Evolutionary conservation across 2,329 filamentous ascomycete genomes (phyloP).

Genomic region (Aspergillus fijiensis): DNA sequence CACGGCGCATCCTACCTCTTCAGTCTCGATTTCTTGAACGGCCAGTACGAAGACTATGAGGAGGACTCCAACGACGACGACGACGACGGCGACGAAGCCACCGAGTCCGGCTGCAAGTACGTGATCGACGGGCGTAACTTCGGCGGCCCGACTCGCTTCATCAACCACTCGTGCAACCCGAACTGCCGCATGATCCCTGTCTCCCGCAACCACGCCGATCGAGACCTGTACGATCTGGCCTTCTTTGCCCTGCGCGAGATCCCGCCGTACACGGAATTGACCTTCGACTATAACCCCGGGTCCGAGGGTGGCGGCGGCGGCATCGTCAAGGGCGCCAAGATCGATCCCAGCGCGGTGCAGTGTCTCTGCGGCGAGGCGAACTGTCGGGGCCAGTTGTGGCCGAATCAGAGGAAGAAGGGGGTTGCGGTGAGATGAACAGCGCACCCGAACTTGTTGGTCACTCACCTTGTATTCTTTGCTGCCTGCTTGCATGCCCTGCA

Average conservation of each 20-base stretch:
- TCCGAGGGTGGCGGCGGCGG: conserved; percentile 16
- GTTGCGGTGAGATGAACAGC: conserved; percentile 15
- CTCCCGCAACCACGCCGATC: conserved; percentile 41
- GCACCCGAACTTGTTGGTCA: too few relatives aligned
- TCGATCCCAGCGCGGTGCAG: conserved; percentile 40
- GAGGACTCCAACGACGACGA: neutral
- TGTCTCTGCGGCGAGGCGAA: conserved; percentile 47
- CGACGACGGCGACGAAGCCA: neutral
- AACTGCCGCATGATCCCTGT: conserved; percentile 49
- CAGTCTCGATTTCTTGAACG: conserved; percentile 39
- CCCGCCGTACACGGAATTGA: conserved; percentile 43
- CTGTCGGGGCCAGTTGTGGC: conserved; percentile 48
- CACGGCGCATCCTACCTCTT: conserved; percentile 44
- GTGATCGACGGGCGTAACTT: conserved; percentile 47
- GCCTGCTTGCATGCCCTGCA: too few relatives aligned
- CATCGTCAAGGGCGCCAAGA: conserved; percentile 10
- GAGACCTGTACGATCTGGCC: conserved; percentile 46
- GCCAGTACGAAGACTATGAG: conserved; percentile 21
- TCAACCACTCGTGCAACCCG: conserved; percentile 51
- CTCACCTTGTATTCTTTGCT: too few relatives aligned
- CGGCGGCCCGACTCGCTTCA: conserved; percentile 46
- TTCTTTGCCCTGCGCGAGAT: conserved; percentile 49
- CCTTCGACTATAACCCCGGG: conserved; percentile 48
- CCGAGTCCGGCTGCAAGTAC: conserved; percentile 24
- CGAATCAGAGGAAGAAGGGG: conserved; percentile 36